phyloP scores from a whole-genome alignment of 2,329 filamentous ascomycete species.

The Ophiostoma piceae region DNA sequence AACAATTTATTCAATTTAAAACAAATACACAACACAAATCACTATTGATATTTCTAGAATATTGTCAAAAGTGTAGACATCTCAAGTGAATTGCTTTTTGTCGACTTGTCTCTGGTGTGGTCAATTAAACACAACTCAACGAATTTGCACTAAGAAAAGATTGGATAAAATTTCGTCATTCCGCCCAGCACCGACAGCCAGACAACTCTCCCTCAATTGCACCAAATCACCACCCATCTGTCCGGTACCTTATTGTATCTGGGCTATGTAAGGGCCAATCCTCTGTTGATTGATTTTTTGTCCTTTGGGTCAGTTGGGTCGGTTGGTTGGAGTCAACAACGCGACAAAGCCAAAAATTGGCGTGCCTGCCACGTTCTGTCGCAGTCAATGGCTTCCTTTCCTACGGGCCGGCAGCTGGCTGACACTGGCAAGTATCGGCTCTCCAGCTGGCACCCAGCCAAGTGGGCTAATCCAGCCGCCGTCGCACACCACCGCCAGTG shows the following conservation, averaged over 20 bases:
- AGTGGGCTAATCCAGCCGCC: conserved; percentile 3
- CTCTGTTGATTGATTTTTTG: not conserved
- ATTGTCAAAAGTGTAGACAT: no score
- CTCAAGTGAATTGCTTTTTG: no score
- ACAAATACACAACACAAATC: no score
- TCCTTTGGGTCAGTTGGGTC: not conserved
- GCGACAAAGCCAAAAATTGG: no score
- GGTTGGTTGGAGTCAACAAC: not conserved
- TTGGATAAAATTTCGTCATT: not conserved
- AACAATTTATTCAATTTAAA: no score
- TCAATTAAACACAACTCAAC: no score
- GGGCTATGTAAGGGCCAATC: no score
- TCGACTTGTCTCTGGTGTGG: no score
- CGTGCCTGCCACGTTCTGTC: not conserved
- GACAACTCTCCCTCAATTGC: conserved; percentile 1
- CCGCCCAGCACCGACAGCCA: not conserved
- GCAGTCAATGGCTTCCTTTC: not conserved
- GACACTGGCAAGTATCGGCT: conserved; percentile 7
- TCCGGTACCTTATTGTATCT: not conserved
- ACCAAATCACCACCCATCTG: not conserved
- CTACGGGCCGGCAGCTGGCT: conserved; percentile 7
- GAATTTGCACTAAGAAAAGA: not conserved
- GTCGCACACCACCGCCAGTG: not conserved
- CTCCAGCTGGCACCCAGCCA: not conserved
- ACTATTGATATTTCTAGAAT: no score